Evolutionary conservation across 2,329 filamentous ascomycete species (phyloP), one percentile per base, ranked within the genome.

Genomic region (Exophiala calicioides): DNA sequence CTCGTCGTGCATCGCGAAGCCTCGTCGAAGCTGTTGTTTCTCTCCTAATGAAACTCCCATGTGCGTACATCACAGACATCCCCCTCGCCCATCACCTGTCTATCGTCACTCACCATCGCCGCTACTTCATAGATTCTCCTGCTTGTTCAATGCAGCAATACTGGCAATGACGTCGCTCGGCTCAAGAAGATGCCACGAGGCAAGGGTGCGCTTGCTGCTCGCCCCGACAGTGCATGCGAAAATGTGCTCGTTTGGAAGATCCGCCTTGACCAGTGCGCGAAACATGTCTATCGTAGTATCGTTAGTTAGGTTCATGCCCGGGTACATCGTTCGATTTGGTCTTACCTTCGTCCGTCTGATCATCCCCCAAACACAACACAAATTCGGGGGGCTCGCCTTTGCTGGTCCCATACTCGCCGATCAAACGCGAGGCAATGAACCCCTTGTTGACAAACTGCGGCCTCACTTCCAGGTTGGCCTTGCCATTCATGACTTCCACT

Each of bases 361-460:
- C 93, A 67, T 98, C 93, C 31, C 93, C 93, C 52, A 90, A 73
- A 68, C 93, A 98, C 40, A 97, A 76, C 8, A 94, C 83, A 62
- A 97, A 96, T 58, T 91, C 89, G 0, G 90, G 80, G 42, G 79
- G 78, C 39, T 81, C 74, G 3, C 75, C 74, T 1, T 68, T 66
- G 1, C 69, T 72, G 5, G 58, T 65, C 30, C 74, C 82, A 67
- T 94, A 94, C 36, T 83, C 82, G 16, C 80, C 73, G 27, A 97
- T 83, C 13, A 98, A 77, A 4, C 85, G 82, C 71, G 89, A 90
- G 12, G 85, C 88, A 56, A 97, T 97, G 68, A 94, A 90, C 21
- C 93, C 93, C 75, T 98, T 98, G 77, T 97, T 97, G 72, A 98
- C 90, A 62, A 95, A 95, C 1, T 85, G 90, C 20, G 91, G 91